Conservation (phyloP, 1,284 basidiomycete species). For the Takashimella koratensis region DNA sequence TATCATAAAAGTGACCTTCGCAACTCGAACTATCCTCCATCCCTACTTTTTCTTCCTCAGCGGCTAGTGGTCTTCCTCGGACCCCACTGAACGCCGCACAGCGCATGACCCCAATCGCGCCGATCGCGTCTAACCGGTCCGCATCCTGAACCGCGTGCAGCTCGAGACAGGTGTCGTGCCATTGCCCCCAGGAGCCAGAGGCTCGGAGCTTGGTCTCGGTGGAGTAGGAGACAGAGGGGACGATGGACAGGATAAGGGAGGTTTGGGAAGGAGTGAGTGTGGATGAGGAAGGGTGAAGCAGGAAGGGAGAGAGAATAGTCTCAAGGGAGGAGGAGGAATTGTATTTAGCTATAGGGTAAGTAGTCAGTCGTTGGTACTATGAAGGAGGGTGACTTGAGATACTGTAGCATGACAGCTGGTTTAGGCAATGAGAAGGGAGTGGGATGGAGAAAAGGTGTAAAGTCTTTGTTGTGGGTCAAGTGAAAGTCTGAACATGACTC, state of each 20-base stretch:
- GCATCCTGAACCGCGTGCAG: conserved; percentile 90
- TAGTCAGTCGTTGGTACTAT: too few relatives aligned
- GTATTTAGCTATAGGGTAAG: conserved; percentile 37
- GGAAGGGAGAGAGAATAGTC: conserved; percentile 22
- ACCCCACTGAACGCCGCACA: conserved; percentile 76
- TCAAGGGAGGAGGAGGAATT: conserved; percentile 18
- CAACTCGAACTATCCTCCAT: conserved; percentile 54
- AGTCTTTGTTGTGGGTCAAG: conserved; percentile 9
- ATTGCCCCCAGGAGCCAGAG: conserved; percentile 58
- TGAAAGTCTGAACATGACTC: too few relatives aligned
- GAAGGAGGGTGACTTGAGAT: conserved; percentile 27
- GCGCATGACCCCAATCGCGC: conserved; percentile 81
- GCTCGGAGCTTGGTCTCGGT: conserved; percentile 70
- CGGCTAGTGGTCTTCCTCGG: conserved; percentile 10
- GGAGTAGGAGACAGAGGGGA: conserved; percentile 81
- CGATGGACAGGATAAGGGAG: conserved; percentile 53
- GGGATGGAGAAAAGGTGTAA: conserved; percentile 28
- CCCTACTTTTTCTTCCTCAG: conserved; percentile 50
- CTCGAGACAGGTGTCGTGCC: conserved; percentile 74
- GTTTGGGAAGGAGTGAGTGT: conserved; percentile 12
- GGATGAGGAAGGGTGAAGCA: conserved; percentile 9
- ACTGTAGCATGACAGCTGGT: neutral
- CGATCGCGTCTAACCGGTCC: conserved; percentile 86
- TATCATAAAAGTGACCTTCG: conserved; percentile 83
- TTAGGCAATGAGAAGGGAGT: conserved; percentile 3